Conservation (phyloP, 805 yeast species). For the Saturnispora quitensis region DNA sequence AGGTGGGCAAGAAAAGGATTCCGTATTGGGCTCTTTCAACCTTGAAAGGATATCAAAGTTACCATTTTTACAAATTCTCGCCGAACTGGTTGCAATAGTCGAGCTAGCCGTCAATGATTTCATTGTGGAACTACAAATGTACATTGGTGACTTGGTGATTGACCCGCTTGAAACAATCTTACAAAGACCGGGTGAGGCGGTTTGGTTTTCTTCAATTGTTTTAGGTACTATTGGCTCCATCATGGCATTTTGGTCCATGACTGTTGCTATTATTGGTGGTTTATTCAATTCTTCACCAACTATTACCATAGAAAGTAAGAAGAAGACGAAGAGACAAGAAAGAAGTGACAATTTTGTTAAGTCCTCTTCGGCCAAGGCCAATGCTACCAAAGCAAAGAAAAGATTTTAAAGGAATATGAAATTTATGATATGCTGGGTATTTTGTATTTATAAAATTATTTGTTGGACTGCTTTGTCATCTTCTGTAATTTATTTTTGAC, state of each 20-base stretch:
- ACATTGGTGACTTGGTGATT: slow-evolving; percentile 30
- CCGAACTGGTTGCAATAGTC: slow-evolving; percentile 5
- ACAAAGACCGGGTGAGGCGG: slow-evolving; percentile 42
- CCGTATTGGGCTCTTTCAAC: neutral
- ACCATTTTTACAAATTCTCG: slow-evolving; percentile 5
- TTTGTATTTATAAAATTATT: neutral
- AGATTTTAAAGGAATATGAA: slow-evolving; percentile 10
- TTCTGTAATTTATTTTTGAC: neutral
- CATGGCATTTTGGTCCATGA: slow-evolving; percentile 35
- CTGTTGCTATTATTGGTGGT: slow-evolving; percentile 13
- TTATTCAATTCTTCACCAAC: slow-evolving; percentile 11
- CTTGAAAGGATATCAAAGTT: slow-evolving; percentile 11
- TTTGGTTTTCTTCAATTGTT: slow-evolving; percentile 36
- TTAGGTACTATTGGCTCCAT: slow-evolving; percentile 32
- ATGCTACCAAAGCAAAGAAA: slow-evolving; percentile 23
- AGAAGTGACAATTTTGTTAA: neutral
- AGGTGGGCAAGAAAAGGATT: neutral
- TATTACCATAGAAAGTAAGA: neutral
- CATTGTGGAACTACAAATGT: slow-evolving; percentile 15
- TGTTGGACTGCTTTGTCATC: neutral
- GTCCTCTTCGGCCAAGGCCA: slow-evolving; percentile 18
- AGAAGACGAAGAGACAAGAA: neutral
- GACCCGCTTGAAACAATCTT: slow-evolving; percentile 39
- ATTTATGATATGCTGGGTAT: neutral
- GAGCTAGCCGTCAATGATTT: slow-evolving; percentile 14